These are phyloP conservation scores for Aspergillus coremiiformis DNA, from an alignment of 495 filamentous ascomycete genomes.

Conservation along the genomic window DNA sequence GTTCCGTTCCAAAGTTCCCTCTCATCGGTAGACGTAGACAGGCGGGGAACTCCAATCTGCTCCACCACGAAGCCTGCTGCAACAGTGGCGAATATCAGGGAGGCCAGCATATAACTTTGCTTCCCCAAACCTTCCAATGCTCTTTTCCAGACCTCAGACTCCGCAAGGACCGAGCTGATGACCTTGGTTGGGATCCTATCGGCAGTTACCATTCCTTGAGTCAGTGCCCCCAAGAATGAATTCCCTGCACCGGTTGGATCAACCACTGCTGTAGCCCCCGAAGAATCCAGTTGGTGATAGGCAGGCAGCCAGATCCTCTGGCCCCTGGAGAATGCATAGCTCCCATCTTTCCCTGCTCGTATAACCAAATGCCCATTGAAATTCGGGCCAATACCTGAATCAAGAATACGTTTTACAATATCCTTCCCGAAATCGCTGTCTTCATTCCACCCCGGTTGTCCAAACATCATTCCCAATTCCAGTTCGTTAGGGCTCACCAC, in stretches of 20 bases:
- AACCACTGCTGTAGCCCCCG: conserved; percentile 49
- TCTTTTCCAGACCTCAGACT: conserved; percentile 26
- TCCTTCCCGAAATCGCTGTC: conserved; percentile 39
- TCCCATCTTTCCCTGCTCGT: conserved; percentile 51
- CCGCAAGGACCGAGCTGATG: conserved; percentile 29
- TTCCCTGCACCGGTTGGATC: conserved; percentile 98
- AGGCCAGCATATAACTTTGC: conserved; percentile 51
- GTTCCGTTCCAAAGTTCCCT: conserved; percentile 73
- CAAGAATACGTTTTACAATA: conserved; percentile 52
- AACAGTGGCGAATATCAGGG: conserved; percentile 71
- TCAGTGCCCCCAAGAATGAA: conserved; percentile 79
- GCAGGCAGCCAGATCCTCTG: conserved; percentile 47
- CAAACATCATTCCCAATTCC: conserved; percentile 79
- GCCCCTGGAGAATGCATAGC: conserved; percentile 40
- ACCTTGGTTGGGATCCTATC: conserved; percentile 35
- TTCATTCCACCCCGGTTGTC: conserved; percentile 45
- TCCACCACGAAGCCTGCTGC: conserved; percentile 92
- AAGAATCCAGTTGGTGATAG: conserved; percentile 40
- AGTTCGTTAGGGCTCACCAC: conserved; percentile 83
- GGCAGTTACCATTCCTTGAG: conserved; percentile 59
- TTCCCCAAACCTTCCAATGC: conserved; percentile 20
- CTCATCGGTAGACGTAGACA: conserved; percentile 45
- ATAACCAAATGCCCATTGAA: conserved; percentile 45
- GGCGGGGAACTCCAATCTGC: conserved; percentile 73
- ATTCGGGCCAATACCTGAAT: conserved; percentile 39